Conservation (phyloP, 225 moss, liverwort and hornwort genomes). For the Anthoceros angustus region DNA sequence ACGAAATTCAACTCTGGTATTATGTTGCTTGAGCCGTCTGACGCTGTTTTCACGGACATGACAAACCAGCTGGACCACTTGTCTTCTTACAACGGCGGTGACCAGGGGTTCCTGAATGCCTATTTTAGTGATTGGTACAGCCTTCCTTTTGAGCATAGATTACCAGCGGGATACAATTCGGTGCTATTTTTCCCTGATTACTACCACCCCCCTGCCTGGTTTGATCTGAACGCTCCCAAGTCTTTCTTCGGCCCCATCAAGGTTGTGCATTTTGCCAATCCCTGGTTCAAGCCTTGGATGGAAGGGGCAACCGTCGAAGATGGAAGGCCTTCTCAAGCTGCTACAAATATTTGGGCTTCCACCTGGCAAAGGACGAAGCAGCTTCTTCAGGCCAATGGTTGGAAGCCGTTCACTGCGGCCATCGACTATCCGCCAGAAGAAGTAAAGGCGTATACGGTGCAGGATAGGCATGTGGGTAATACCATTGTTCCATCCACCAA, state of each 20-base stretch:
- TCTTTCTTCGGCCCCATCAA: neutral
- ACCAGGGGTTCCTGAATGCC: slow-evolving; percentile 74
- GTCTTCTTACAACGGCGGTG: slow-evolving; percentile 70
- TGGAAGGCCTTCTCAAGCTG: neutral
- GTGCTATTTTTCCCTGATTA: slow-evolving; percentile 2
- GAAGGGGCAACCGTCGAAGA: neutral
- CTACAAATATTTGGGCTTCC: neutral
- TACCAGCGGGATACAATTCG: neutral
- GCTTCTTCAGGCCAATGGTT: neutral
- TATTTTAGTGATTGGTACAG: slow-evolving; percentile 82
- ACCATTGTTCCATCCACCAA: neutral
- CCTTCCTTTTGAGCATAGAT: slow-evolving; percentile 14
- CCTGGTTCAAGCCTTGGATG: neutral
- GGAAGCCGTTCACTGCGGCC: neutral
- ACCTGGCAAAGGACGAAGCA: neutral
- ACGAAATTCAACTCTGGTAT: slow-evolving; percentile 64
- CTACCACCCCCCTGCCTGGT: slow-evolving; percentile 1
- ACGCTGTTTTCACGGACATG: slow-evolving; percentile 54
- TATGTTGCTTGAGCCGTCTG: slow-evolving; percentile 83
- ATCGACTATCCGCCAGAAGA: neutral
- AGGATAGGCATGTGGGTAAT: neutral
- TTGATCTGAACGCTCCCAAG: neutral
- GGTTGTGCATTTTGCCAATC: slow-evolving; percentile 2
- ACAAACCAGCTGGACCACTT: slow-evolving; percentile 52
- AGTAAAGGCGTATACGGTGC: neutral